Evolutionary conservation across 257 asterid species (phyloP).

Genomic region (Nicotiana knightiana): DNA sequence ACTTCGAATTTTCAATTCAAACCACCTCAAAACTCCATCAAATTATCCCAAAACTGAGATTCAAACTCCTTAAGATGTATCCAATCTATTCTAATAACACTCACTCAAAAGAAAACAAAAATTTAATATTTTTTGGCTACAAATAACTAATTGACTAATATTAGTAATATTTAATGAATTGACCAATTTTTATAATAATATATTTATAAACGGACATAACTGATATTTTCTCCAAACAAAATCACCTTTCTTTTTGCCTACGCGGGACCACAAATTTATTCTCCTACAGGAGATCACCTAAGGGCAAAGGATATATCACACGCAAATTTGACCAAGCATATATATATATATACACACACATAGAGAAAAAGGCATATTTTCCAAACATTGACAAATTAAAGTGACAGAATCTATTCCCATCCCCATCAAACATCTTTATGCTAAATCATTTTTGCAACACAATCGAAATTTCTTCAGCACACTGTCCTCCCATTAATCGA

Average conservation of each 20-base stretch:
- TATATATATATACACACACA: not conserved
- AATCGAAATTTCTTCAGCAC: not conserved
- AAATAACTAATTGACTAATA: too few species aligned
- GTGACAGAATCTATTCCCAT: conserved; percentile 1
- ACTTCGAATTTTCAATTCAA: too few species aligned
- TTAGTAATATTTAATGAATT: too few species aligned
- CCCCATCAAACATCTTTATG: not conserved
- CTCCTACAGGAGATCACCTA: not conserved
- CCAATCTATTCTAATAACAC: too few species aligned
- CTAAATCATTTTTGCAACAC: not conserved
- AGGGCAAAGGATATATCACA: not conserved
- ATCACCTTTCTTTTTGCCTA: not conserved
- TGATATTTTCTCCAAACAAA: too few species aligned
- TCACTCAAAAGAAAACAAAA: too few species aligned
- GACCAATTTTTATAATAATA: too few species aligned
- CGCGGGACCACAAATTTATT: not conserved
- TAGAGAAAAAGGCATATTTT: not conserved
- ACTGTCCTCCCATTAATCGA: not conserved
- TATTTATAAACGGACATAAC: too few species aligned
- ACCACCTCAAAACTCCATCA: too few species aligned
- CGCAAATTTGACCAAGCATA: not conserved
- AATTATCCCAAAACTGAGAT: too few species aligned
- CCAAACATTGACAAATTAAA: not conserved
- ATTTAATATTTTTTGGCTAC: too few species aligned
- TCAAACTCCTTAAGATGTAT: too few species aligned